Percentiles rank a stretch among this genome's conserved stretches.
These are phyloP conservation scores for Zychaea mexicana DNA, from an alignment of 371 early-diverging fungal species.

Conservation along the genomic window DNA sequence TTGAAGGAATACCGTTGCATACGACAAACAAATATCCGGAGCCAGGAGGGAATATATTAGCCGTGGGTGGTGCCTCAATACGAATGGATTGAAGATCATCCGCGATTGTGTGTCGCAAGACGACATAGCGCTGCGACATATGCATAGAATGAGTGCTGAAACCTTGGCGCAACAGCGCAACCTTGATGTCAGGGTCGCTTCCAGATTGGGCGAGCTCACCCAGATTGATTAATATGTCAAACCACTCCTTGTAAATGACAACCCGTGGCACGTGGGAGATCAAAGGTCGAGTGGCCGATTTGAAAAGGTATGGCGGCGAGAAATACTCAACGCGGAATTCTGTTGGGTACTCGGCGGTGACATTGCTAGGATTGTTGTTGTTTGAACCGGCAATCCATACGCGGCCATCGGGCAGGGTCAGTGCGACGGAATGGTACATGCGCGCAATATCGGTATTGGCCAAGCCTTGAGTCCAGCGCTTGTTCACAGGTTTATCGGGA, in stretches of 20 bases:
- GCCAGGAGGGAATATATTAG: constrained; percentile 64
- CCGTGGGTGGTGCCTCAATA: constrained; percentile 54
- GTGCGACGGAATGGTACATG: constrained; percentile 71
- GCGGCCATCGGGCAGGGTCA: constrained; percentile 60
- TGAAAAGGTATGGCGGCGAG: constrained; percentile 61
- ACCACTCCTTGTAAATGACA: constrained; percentile 35
- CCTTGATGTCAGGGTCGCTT: constrained; percentile 28
- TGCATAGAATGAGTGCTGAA: constrained; percentile 68
- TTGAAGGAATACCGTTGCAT: constrained; percentile 57
- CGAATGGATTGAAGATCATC: constrained; percentile 28
- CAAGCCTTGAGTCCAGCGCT: constrained; percentile 43
- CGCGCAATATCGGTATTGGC: constrained; percentile 60
- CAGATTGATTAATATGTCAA: constrained; percentile 34
- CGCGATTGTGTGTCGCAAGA: constrained; percentile 25
- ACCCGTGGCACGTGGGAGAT: constrained; percentile 44
- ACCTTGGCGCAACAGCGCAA: constrained; percentile 47
- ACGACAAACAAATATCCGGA: constrained; percentile 54
- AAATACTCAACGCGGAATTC: constrained; percentile 66
- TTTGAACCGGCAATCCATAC: constrained; percentile 53
- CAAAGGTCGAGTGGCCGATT: constrained; percentile 47
- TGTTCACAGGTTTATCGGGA: constrained; percentile 34
- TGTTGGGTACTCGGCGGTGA: constrained; percentile 48
- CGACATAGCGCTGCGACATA: constrained; percentile 63
- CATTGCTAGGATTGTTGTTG: constrained; percentile 42
- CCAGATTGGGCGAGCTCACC: constrained; percentile 27